Percentiles rank a stretch among this genome's conserved stretches.
Evolutionary conservation across 2,329 filamentous ascomycete genomes (phyloP).

Genomic region (Ophiostoma perfectum): DNA sequence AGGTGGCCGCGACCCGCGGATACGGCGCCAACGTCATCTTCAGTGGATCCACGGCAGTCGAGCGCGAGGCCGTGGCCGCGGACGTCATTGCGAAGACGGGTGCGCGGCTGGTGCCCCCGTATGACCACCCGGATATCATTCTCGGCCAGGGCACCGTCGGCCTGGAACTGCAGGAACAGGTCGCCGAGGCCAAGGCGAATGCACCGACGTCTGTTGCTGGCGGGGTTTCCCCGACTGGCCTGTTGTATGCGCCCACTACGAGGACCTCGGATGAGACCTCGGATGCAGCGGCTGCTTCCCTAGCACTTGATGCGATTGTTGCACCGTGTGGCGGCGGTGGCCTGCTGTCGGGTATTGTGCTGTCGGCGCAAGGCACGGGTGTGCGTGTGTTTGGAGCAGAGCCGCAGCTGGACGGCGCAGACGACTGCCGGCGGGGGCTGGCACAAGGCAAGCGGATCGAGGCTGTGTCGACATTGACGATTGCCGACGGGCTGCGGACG

Average conservation of each 20-base stretch:
- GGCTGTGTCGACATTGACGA: slow-evolving; percentile 67
- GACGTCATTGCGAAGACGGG: slow-evolving; percentile 65
- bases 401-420: slow-evolving; percentile 73
- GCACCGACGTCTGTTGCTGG: slow-evolving; percentile 15
- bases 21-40: slow-evolving; percentile 77
- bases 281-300: neutral
- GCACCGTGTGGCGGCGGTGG: slow-evolving; percentile 84
- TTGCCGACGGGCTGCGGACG: slow-evolving; percentile 84
- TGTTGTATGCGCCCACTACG: slow-evolving; percentile 21
- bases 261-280: slow-evolving; percentile 11
- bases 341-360: slow-evolving; percentile 76
- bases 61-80: slow-evolving; percentile 73
- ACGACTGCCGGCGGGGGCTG: slow-evolving; percentile 72
- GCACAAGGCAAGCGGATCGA: slow-evolving; percentile 58
- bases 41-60: slow-evolving; percentile 70
- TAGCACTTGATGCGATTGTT: slow-evolving; percentile 59
- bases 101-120: slow-evolving; percentile 78
- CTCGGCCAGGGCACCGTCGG: slow-evolving; percentile 89
- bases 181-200: slow-evolving; percentile 35
- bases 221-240: slow-evolving; percentile 8
- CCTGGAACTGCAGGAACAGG: slow-evolving; percentile 75
- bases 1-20: slow-evolving; percentile 73
- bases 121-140: slow-evolving; percentile 88
- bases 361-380: slow-evolving; percentile 65
- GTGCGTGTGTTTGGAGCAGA: slow-evolving; percentile 82